Evolutionary conservation across 2,329 filamentous ascomycete genomes (phyloP).

Genomic region (Parafenestella ontariensis): DNA sequence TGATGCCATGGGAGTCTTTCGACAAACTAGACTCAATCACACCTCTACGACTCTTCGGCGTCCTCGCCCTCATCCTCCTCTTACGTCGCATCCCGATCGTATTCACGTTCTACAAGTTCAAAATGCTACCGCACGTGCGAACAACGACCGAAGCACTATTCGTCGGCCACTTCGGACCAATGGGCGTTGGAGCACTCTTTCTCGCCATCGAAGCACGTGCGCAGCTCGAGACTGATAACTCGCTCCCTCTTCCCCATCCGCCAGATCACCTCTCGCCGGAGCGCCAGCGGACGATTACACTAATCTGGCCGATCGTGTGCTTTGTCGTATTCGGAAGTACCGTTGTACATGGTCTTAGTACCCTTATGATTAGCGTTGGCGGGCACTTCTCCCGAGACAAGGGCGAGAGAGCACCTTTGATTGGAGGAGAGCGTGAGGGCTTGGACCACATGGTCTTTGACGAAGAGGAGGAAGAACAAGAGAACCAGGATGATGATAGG

Average conservation of each 20-base stretch:
- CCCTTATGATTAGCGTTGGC: slow-evolving; percentile 57
- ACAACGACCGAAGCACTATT: slow-evolving; percentile 63
- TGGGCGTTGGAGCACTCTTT: slow-evolving; percentile 64
- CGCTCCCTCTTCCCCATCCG: slow-evolving; percentile 54
- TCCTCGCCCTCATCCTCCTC: slow-evolving; percentile 58
- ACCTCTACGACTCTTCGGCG: slow-evolving; percentile 52
- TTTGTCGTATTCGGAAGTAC: slow-evolving; percentile 63
- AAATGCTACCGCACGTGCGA: slow-evolving; percentile 54
- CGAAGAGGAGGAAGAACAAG: slow-evolving; percentile 26
- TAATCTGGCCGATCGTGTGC: slow-evolving; percentile 63
- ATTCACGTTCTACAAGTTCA: slow-evolving; percentile 54
- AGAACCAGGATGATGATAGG: neutral
- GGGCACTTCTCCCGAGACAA: slow-evolving; percentile 57
- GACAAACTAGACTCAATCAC: slow-evolving; percentile 45
- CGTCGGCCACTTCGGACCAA: slow-evolving; percentile 64
- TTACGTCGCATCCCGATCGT: slow-evolving; percentile 62
- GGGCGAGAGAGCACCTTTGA: slow-evolving; percentile 58
- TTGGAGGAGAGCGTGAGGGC: slow-evolving; percentile 59
- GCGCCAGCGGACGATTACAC: slow-evolving; percentile 50
- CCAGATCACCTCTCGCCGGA: slow-evolving; percentile 45
- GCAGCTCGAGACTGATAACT: slow-evolving; percentile 59
- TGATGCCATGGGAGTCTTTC: slow-evolving; percentile 61
- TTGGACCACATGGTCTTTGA: slow-evolving; percentile 60
- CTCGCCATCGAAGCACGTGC: slow-evolving; percentile 63
- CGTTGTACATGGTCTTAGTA: slow-evolving; percentile 62